Percentiles rank a stretch among this genome's conserved stretches.
Conservation (phyloP, 2,329 filamentous ascomycete species). For the Fusarium scirpi region DNA sequence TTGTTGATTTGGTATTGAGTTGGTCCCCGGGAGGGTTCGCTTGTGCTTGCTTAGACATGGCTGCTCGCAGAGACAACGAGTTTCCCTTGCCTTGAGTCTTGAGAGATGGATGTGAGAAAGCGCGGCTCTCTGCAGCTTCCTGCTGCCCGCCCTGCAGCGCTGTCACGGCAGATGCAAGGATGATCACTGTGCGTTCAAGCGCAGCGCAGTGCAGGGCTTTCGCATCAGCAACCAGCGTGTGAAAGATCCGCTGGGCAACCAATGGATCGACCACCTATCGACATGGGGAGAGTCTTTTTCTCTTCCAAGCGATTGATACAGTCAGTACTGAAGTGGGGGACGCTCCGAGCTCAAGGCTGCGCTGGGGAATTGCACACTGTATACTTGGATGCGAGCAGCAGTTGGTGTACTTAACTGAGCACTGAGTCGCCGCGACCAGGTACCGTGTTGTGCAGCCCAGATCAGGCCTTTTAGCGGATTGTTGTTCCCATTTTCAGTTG, state of each 20-base stretch:
- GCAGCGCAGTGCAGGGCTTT: background rate
- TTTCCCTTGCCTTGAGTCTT: background rate
- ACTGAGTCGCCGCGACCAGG: background rate
- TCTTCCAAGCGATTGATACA: slow-evolving; percentile 23
- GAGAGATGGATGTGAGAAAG: background rate
- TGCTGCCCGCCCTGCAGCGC: slow-evolving; percentile 18
- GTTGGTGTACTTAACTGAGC: slow-evolving; percentile 20
- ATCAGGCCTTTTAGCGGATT: slow-evolving; percentile 5
- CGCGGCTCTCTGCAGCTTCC: slow-evolving; percentile 15
- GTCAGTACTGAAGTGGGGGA: slow-evolving; percentile 24
- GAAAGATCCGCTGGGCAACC: slow-evolving; percentile 17
- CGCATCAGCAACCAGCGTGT: slow-evolving; percentile 16
- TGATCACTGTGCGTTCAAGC: slow-evolving; percentile 14
- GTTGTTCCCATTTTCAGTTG: slow-evolving; percentile 20
- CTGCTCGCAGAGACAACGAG: slow-evolving; percentile 5
- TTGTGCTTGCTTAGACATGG: slow-evolving; percentile 18
- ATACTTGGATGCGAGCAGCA: slow-evolving; percentile 32
- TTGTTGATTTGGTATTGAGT: slow-evolving; percentile 38
- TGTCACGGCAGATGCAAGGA: slow-evolving; percentile 20
- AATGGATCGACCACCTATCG: slow-evolving; percentile 28
- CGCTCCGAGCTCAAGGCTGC: slow-evolving; percentile 46
- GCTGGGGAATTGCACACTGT: slow-evolving; percentile 43
- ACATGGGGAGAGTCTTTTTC: slow-evolving; percentile 18
- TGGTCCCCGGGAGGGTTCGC: slow-evolving; percentile 27
- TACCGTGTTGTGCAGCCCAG: slow-evolving; percentile 1